A percentile compares a stretch with the other conserved stretches of the same genome.
Conservation (phyloP, 257 asterid species). For the Craterostigma plantagineum region DNA sequence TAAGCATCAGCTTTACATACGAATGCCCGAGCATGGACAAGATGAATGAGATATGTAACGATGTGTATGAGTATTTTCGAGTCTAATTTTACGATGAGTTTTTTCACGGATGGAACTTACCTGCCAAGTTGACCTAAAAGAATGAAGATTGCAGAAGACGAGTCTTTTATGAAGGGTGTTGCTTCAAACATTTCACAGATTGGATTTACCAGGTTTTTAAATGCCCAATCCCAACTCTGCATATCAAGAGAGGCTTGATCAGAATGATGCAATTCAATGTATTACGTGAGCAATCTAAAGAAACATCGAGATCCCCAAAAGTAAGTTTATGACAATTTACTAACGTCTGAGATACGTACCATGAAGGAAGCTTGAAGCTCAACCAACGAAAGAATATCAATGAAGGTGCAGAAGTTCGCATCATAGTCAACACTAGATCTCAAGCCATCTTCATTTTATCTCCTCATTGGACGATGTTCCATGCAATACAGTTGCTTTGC, state of each 20-base stretch:
- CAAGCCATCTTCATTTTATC: conserved; percentile 13
- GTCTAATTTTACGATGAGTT: not conserved
- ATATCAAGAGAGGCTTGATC: conserved; percentile 9
- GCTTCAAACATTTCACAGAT: conserved; percentile 33
- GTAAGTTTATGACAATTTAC: not conserved
- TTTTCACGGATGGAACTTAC: conserved; percentile 14
- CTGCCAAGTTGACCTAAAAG: conserved; percentile 88
- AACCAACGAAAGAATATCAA: conserved; percentile 47
- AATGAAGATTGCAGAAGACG: conserved; percentile 30
- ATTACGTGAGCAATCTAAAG: not conserved
- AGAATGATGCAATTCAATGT: not conserved
- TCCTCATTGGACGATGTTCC: conserved; percentile 8
- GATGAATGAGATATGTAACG: not conserved
- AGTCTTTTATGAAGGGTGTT: conserved; percentile 16
- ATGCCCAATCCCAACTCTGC: conserved; percentile 88
- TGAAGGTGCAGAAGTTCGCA: conserved; percentile 18
- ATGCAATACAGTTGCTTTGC: conserved; percentile 10
- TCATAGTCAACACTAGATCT: conserved; percentile 12
- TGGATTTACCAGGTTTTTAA: conserved; percentile 23
- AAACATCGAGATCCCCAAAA: not conserved
- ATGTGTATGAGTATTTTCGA: not conserved
- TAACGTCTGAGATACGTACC: conserved; percentile 26
- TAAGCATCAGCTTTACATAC: conserved; percentile 1
- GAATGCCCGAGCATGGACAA: too few species aligned
- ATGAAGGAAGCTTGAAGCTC: conserved; percentile 55